Evolutionary conservation across 2,329 filamentous ascomycete species (phyloP), one percentile per base, ranked within the genome.

Genomic region (Aspergillus felis): DNA sequence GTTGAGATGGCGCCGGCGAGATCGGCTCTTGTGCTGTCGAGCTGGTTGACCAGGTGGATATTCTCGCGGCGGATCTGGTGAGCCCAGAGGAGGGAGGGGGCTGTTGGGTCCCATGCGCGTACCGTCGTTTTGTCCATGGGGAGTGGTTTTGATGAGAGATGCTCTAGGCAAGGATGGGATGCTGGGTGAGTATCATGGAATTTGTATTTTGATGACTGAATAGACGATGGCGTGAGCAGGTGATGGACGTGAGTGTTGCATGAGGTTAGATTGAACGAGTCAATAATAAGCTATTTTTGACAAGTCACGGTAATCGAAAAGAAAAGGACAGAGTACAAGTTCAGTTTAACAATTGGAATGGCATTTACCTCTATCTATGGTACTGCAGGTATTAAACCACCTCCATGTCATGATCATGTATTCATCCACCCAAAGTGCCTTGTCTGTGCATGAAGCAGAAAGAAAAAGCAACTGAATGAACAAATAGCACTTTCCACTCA

Each of bases 41-140:
- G 57, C 27, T 67, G 64, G 12, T 67, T 57, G 20, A 68, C 59
- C 8, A 75, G 65, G 28, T 66, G 64, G 47, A 68, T 64, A 57
- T 75, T 70, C 57, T 74, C 71, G 22, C 72, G 72, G 20, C 70
- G 71, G n/a, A 76, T 64, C 53, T 76, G 68, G 59, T 75, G 68
- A 5, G 70, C 72, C 74, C 73, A 76, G 52, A 76, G 71, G 24
- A 76, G 64, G 7, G 69, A 64, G 57, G 62, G 27, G 17, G 64
- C 27, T 27, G 54, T 50, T 41, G 56, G 24, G 14, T 60, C 20
- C 49, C 56, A 58, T 20, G 44, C 1, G 22, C 46, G 55, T 35
- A 20, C 42, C 20, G 20, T 20, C 12, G 55, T 50, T 27, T 25
- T 41, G 51, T 55, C 25, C 55, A 47, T 61, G 51, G 32, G 52